These are phyloP conservation scores for Penicillium sp. DNA, from an alignment of 2,329 filamentous ascomycete species.

Conservation along the genomic window DNA sequence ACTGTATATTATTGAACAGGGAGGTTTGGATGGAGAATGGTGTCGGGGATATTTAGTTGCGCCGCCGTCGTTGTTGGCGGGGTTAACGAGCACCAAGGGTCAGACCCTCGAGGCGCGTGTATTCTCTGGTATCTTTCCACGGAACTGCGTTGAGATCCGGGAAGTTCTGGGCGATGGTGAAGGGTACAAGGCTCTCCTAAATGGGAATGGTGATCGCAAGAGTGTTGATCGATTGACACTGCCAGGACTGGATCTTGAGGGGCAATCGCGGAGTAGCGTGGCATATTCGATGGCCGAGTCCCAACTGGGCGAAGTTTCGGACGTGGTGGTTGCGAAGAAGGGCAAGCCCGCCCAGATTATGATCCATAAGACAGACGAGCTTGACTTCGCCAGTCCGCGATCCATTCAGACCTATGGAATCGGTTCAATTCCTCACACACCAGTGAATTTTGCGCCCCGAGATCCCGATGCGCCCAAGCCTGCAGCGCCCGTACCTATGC, in stretches of 20 bases:
- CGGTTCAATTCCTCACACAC: slow-evolving; percentile 36
- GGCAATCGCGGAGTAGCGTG: slow-evolving; percentile 27
- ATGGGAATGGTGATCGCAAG: slow-evolving; percentile 36
- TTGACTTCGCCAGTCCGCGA: slow-evolving; percentile 30
- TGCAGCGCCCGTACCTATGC: slow-evolving; percentile 89
- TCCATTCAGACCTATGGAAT: slow-evolving; percentile 31
- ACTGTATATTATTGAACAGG: slow-evolving; percentile 97
- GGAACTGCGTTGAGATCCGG: slow-evolving; percentile 90
- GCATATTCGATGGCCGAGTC: slow-evolving; percentile 30
- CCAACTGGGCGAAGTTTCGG: slow-evolving; percentile 28
- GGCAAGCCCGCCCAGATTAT: slow-evolving; percentile 43
- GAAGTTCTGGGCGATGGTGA: slow-evolving; percentile 82
- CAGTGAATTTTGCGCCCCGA: slow-evolving; percentile 44
- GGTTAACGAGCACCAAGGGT: slow-evolving; percentile 84
- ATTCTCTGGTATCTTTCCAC: slow-evolving; percentile 97
- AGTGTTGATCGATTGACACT: slow-evolving; percentile 37
- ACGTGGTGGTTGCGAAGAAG: slow-evolving; percentile 39
- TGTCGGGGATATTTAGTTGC: slow-evolving; percentile 93
- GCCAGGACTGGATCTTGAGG: slow-evolving; percentile 27
- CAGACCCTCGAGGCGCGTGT: slow-evolving; percentile 93
- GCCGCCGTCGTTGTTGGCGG: slow-evolving; percentile 87
- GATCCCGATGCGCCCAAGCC: slow-evolving; percentile 69
- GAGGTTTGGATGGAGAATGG: slow-evolving; percentile 81
- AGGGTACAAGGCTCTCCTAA: slow-evolving; percentile 32
- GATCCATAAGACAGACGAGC: slow-evolving; percentile 39